Base-by-base conservation (phyloP, 495 filamentous ascomycete species). In the Tuber borchii region DNA sequence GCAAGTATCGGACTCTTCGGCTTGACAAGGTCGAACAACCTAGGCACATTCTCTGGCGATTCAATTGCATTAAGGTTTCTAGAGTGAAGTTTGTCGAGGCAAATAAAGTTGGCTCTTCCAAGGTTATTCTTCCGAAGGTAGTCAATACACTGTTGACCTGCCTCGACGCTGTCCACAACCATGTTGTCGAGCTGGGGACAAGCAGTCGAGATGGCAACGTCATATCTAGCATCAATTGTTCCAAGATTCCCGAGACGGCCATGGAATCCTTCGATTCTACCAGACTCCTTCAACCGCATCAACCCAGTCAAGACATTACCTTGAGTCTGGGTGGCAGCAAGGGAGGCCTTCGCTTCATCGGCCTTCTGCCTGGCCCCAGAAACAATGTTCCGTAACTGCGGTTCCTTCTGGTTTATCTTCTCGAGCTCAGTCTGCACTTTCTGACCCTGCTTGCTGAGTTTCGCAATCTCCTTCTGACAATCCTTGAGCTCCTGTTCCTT, bases 51-150 rank as follows among this genome's bases (percentile, higher is more conserved):
- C 84, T 98, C 95, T 0, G 95, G 96, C 0, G 96, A 98, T 48
- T 91, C 88, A 73, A 97, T 93, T 0, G 87, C 85, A 5, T 88
- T 89, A 74, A 97, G 85, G 81, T 97, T 91, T 69, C 91, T 89
- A 69, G 87, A 86, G 45, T 93, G 87, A 37, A 97, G 87, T 77
- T 94, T 93, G 82, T 98, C 92, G 3, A 99, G 89, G 76, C 95
- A 92, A 81, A 98, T 98, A 83, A 99, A 97, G 85, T 97, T 97
- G 43, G 94, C 95, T 82, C 96, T 89, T n/a, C 95, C 95, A 39
- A 98, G 90, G 81, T 97, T 97, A 78, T 96, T 98, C 86, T 98
- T 98, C 39, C 95, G 90, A 26, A 99, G 88, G 82, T 98, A 95
- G 79, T 98, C 95, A 80, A 99, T 97, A 83, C 96, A 98, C 81